phyloP scores from a whole-genome alignment of 805 yeast species.

The Wickerhamomyces chaumierensis region DNA sequence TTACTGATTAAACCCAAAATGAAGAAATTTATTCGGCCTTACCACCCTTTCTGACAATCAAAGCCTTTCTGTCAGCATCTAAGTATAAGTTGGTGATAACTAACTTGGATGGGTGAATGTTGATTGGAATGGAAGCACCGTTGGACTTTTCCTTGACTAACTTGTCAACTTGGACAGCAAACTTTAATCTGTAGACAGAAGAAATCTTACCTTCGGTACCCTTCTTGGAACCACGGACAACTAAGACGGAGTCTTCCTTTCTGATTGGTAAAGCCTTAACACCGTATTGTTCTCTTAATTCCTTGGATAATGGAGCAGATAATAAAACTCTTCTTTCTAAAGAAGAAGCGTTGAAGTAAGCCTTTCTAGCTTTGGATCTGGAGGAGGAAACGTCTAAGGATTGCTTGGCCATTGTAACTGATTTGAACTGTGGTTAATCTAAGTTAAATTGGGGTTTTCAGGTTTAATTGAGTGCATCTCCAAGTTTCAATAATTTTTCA shows the following conservation, averaged over 20 bases:
- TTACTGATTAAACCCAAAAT: neutral
- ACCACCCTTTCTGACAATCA: slow-evolving; percentile 97
- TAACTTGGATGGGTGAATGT: slow-evolving; percentile 97
- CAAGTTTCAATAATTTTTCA: neutral
- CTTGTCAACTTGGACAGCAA: slow-evolving; percentile 92
- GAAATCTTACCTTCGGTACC: slow-evolving; percentile 98
- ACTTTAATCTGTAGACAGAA: slow-evolving; percentile 98
- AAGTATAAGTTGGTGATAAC: slow-evolving; percentile 97
- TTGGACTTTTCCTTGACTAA: slow-evolving; percentile 94
- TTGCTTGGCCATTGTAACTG: slow-evolving; percentile 33
- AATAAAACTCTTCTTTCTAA: slow-evolving; percentile 86
- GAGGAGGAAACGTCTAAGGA: slow-evolving; percentile 94
- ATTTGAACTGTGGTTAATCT: slow-evolving; percentile 1
- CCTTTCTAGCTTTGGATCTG: slow-evolving; percentile 99
- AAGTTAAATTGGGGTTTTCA: too few species aligned
- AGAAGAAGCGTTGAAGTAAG: slow-evolving; percentile 97
- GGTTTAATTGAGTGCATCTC: too few species aligned
- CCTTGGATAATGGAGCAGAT: slow-evolving; percentile 99
- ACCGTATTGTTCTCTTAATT: slow-evolving; percentile 95
- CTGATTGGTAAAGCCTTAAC: slow-evolving; percentile 94
- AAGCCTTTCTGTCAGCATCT: slow-evolving; percentile 98
- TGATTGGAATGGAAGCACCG: slow-evolving; percentile 95
- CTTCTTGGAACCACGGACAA: slow-evolving; percentile 98
- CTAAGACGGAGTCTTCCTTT: slow-evolving; percentile 91
- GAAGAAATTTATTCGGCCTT: slow-evolving; percentile 63